Evolutionary conservation across 2,329 filamentous ascomycete genomes (phyloP), one percentile per base, ranked within the genome.

Genomic region (Sporothrix variecibatus): DNA sequence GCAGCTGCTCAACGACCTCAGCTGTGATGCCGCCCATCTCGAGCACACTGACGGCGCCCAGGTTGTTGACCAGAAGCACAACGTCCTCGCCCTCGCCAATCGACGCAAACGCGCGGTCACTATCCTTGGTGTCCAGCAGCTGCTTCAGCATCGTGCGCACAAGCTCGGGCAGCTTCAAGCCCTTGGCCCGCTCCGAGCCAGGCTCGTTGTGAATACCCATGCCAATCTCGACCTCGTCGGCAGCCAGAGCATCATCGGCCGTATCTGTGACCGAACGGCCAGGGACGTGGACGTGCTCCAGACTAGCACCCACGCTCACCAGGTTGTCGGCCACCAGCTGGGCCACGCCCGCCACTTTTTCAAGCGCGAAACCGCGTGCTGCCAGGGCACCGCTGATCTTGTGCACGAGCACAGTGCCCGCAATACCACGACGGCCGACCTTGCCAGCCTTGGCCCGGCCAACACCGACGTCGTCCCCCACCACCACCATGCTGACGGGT

Each of bases 271-370:
- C 80, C 1, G 85, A 88, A 75, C 94, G 88, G 3, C 95, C 95
- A 0, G 95, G 95, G 0, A 98, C 93, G 80, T 98, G 95, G n/a
- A 98, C 95, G 81, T 97, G 95, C 76, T 93, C 92, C 58, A 98
- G 84, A 72, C 93, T 95, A 2, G 93, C 93, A 20, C 95, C 95
- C 28, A 98, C 93, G 58, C 92, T 94, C 46, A 97, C 92, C 7
- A 95, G 83, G 80, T 97, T 97, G 23, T 89, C 86, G 2, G 93
- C 91, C 2, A 90, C 89, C 69, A 94, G 83, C 79, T 90, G 87
- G 7, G 94, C 94, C 12, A 95, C 89, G 76, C 87, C 86, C 75
- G 91, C 88, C 2, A 97, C 93, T 73, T 97, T 89, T 28, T 91
- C 87, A 76, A 97, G 84, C 64, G 86, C 85, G 9, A 84, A 84